A percentile compares a stretch with the other conserved stretches of the same genome.
Conservation (phyloP, 495 filamentous ascomycete species). For the Penicillium crystallinum region DNA sequence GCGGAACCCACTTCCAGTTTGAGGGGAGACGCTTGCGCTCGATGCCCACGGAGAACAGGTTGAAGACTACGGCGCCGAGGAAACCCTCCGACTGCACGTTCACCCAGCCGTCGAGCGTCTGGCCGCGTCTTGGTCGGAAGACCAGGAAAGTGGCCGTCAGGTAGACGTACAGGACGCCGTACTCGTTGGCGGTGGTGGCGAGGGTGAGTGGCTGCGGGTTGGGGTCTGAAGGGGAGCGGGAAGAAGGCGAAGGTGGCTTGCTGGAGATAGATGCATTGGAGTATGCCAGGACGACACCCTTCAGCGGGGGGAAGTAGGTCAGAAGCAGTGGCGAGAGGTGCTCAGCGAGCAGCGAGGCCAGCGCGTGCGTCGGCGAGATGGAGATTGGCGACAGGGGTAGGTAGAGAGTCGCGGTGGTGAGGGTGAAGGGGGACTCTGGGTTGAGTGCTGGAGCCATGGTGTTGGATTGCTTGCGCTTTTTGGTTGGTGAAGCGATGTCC, state of each 20-base stretch:
- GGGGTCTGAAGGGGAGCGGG: constrained; percentile 26
- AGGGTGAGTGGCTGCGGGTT: constrained; percentile 44
- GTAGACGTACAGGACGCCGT: constrained; percentile 64
- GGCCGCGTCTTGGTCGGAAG: constrained; percentile 56
- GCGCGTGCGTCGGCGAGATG: constrained; percentile 56
- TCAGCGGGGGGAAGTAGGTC: constrained; percentile 66
- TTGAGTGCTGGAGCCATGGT: background rate
- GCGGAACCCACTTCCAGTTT: constrained; percentile 59
- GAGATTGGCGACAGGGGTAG: constrained; percentile 66
- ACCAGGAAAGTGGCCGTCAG: constrained; percentile 69
- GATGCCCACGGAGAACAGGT: constrained; percentile 71
- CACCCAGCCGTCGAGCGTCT: constrained; percentile 58
- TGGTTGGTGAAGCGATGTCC: constrained; percentile 37
- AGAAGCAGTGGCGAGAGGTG: constrained; percentile 73
- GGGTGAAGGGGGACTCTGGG: constrained; percentile 52
- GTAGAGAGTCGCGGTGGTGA: constrained; percentile 61
- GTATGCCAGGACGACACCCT: constrained; percentile 68
- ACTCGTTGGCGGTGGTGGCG: constrained; percentile 57
- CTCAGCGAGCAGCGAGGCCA: constrained; percentile 63
- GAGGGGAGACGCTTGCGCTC: constrained; percentile 59
- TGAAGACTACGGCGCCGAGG: constrained; percentile 64
- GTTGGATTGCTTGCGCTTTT: constrained; percentile 43
- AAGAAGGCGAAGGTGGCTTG: constrained; percentile 18
- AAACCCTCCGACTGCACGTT: constrained; percentile 70
- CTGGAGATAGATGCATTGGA: constrained; percentile 50